Evolutionary conservation across 129 eudicot species (phyloP).

Genomic region (Centaurea solstitialis): DNA sequence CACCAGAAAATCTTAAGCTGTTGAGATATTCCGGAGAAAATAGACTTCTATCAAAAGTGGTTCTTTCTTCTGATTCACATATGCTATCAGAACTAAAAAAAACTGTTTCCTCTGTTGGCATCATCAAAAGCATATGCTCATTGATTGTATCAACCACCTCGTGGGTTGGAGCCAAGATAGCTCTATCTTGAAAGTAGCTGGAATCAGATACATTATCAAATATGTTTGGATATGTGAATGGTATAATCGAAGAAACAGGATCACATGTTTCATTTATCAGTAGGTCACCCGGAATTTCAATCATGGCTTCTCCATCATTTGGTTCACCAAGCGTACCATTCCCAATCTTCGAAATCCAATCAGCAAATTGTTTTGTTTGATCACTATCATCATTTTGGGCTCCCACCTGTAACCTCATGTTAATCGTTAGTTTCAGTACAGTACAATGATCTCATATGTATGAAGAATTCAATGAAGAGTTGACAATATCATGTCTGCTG

Average conservation of each 20-base stretch:
- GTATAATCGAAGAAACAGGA: not conserved
- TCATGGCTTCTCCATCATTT: not conserved
- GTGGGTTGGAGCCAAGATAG: constrained; percentile 24
- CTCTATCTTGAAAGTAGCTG: constrained; percentile 14
- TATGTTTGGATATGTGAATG: not conserved
- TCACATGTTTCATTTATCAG: not conserved
- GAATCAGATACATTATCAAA: not conserved
- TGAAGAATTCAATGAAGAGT: not conserved
- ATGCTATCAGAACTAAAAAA: not conserved
- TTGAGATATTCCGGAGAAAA: not conserved
- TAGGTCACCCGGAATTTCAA: not conserved
- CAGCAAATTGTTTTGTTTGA: not conserved
- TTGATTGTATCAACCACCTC: constrained; percentile 12
- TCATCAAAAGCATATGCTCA: not conserved
- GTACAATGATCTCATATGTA: not conserved
- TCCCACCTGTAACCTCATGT: not conserved
- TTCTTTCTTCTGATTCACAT: not conserved
- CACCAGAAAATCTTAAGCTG: not conserved
- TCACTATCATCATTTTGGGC: no score
- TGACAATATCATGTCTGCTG: not conserved
- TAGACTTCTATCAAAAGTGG: no score
- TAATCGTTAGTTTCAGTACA: not conserved
- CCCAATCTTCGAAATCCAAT: not conserved
- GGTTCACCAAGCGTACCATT: not conserved
- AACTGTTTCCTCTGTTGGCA: not conserved